Conservation (phyloP, 371 early-diverging fungal genomes). For the Lichtheimia ramosa region DNA sequence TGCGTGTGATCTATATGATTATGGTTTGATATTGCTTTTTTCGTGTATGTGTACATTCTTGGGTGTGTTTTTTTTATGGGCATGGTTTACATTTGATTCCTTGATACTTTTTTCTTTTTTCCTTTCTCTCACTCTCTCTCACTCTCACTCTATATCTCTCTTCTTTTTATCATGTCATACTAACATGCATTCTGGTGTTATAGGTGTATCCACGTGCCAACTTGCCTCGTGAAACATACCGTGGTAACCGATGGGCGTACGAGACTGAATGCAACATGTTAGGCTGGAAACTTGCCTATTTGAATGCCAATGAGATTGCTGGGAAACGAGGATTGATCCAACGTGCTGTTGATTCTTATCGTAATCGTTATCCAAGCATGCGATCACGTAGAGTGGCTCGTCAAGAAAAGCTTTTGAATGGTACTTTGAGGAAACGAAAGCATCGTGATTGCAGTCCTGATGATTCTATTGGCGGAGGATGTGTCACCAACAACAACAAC, state of each 20-base stretch:
- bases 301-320: slow-evolving; percentile 81
- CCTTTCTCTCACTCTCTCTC: no score
- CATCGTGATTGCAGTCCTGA: slow-evolving; percentile 20
- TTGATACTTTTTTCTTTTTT: no score
- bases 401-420: slow-evolving; percentile 72
- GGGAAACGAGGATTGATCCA: slow-evolving; percentile 93
- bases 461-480: neutral
- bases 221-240: slow-evolving; percentile 58
- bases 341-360: slow-evolving; percentile 93
- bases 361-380: slow-evolving; percentile 83
- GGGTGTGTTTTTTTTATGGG: no score
- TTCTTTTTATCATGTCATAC: neutral
- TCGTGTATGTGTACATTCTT: neutral
- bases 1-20: slow-evolving; percentile 9
- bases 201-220: slow-evolving; percentile 46
- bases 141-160: no score
- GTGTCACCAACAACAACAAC: neutral
- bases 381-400: slow-evolving; percentile 80
- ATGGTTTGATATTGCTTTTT: slow-evolving; percentile 5
- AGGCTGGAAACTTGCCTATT: slow-evolving; percentile 86
- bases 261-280: slow-evolving; percentile 86
- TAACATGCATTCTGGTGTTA: neutral
- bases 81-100: no score
- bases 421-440: slow-evolving; percentile 51
- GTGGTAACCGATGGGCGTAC: slow-evolving; percentile 88